These are phyloP conservation scores for Lichtheimia ornata DNA, from an alignment of 371 early-diverging fungal genomes.

Conservation along the genomic window DNA sequence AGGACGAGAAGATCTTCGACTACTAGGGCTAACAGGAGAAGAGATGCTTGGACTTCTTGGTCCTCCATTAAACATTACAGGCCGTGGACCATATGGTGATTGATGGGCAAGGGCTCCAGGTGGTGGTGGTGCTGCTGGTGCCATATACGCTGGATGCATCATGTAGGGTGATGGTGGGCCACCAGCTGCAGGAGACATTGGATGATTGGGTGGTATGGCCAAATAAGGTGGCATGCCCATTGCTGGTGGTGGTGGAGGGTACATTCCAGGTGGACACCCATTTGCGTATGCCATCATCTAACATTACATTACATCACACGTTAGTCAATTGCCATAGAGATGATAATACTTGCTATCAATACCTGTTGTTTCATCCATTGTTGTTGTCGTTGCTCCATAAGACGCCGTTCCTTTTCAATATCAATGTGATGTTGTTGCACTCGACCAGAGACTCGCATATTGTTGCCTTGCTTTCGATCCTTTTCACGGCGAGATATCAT, in stretches of 20 bases:
- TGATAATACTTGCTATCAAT: neutral
- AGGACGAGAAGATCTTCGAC: slow-evolving; percentile 18
- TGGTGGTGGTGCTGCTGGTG: neutral
- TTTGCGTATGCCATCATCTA: slow-evolving; percentile 22
- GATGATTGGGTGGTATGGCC: slow-evolving; percentile 21
- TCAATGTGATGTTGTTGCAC: slow-evolving; percentile 40
- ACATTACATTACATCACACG: slow-evolving; percentile 31
- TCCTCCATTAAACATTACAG: neutral
- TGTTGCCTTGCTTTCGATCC: slow-evolving; percentile 42
- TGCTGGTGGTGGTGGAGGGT: slow-evolving; percentile 15
- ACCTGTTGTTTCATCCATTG: slow-evolving; percentile 45
- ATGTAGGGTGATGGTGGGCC: slow-evolving; percentile 13
- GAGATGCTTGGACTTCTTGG: slow-evolving; percentile 20
- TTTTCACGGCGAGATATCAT: slow-evolving; percentile 50
- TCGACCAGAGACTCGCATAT: slow-evolving; percentile 34
- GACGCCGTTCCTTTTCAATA: slow-evolving; percentile 45
- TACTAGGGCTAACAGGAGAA: slow-evolving; percentile 21
- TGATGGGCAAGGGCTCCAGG: neutral
- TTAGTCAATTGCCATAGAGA: too few relatives aligned
- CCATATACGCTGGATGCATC: slow-evolving; percentile 10
- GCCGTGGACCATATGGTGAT: slow-evolving; percentile 1
- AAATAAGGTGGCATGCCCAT: slow-evolving; percentile 21
- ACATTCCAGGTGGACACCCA: slow-evolving; percentile 20
- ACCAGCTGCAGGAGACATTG: slow-evolving; percentile 12
- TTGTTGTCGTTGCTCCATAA: slow-evolving; percentile 52